phyloP scores from a whole-genome alignment of 2,329 filamentous ascomycete species.

The Aureobasidium mangrovei region DNA sequence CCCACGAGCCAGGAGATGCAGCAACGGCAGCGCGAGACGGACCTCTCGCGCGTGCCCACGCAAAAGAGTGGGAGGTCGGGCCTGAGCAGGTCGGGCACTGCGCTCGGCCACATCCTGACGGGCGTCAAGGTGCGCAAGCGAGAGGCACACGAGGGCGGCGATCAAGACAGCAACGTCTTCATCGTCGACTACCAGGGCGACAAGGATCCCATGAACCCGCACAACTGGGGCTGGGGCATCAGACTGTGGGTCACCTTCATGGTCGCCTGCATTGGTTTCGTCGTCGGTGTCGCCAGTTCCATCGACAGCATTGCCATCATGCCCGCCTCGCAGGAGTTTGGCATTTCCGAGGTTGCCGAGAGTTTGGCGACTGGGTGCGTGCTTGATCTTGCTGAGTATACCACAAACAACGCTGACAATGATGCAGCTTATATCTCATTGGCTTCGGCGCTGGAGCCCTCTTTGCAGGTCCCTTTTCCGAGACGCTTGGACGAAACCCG shows the following conservation, averaged over 20 bases:
- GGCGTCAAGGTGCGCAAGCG: slow-evolving; percentile 30
- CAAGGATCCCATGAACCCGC: slow-evolving; percentile 29
- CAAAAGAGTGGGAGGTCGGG: slow-evolving; percentile 19
- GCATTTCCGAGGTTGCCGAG: slow-evolving; percentile 43
- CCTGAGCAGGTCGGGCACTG: slow-evolving; percentile 19
- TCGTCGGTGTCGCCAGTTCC: slow-evolving; percentile 43
- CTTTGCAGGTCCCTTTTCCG: slow-evolving; percentile 41
- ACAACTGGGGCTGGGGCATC: slow-evolving; percentile 27
- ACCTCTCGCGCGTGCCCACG: slow-evolving; percentile 24
- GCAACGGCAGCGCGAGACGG: slow-evolving; percentile 17
- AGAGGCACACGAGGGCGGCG: slow-evolving; percentile 28
- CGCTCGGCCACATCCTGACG: slow-evolving; percentile 28
- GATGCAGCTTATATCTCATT: slow-evolving; percentile 24
- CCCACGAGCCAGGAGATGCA: slow-evolving; percentile 15
- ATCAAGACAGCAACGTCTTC: slow-evolving; percentile 28
- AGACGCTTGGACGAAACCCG: slow-evolving; percentile 36
- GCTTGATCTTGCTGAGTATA: too few relatives aligned
- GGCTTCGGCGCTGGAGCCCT: slow-evolving; percentile 41
- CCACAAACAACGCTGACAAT: background rate
- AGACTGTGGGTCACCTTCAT: slow-evolving; percentile 28
- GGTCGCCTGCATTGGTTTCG: slow-evolving; percentile 38
- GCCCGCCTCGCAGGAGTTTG: slow-evolving; percentile 38
- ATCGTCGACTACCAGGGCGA: slow-evolving; percentile 31
- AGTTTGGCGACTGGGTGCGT: slow-evolving; percentile 38
- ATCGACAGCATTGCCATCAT: slow-evolving; percentile 44